A percentile compares a stretch with the other conserved stretches of the same genome.
Evolutionary conservation across 495 filamentous ascomycete species (phyloP).

Genomic region (Tuber borchii): DNA sequence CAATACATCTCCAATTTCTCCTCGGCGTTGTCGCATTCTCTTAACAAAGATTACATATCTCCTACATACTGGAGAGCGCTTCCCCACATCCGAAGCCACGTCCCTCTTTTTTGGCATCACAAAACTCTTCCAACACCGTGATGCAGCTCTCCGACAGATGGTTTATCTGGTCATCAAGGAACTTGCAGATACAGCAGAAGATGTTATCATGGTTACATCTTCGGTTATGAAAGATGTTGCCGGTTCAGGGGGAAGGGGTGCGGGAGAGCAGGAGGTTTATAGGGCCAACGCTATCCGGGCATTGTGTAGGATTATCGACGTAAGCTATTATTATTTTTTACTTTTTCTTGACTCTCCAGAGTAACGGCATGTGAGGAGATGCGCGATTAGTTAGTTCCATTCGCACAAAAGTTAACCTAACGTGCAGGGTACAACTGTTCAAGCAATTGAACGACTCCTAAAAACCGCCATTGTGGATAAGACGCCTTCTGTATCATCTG

Average conservation of each 20-base stretch:
- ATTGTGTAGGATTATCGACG: constrained; percentile 95
- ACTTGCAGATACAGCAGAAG: constrained; percentile 88
- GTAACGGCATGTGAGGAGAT: neutral
- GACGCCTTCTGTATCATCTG: constrained; percentile 94
- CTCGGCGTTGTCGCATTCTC: constrained; percentile 87
- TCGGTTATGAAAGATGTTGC: constrained; percentile 98
- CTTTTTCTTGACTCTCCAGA: neutral
- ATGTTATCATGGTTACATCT: constrained; percentile 99
- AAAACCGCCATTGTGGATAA: constrained; percentile 99
- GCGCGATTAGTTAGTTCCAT: neutral
- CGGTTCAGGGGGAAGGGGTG: constrained; percentile 49
- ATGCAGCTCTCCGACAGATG: constrained; percentile 97
- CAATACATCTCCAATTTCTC: constrained; percentile 91
- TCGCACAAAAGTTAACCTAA: neutral
- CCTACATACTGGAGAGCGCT: constrained; percentile 92
- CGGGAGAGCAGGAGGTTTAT: constrained; percentile 90
- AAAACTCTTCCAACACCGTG: constrained; percentile 99
- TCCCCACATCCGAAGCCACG: constrained; percentile 94
- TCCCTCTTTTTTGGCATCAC: constrained; percentile 99
- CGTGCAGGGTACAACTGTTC: constrained; percentile 79
- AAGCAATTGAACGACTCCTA: constrained; percentile 95
- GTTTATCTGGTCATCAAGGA: constrained; percentile 97
- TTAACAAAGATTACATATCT: constrained; percentile 96
- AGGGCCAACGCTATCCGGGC: constrained; percentile 95
- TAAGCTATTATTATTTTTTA: constrained; percentile 45